Percentiles rank a stretch among this genome's conserved stretches.
Conservation (phyloP, 805 yeast species). For the Candida easanensis region DNA sequence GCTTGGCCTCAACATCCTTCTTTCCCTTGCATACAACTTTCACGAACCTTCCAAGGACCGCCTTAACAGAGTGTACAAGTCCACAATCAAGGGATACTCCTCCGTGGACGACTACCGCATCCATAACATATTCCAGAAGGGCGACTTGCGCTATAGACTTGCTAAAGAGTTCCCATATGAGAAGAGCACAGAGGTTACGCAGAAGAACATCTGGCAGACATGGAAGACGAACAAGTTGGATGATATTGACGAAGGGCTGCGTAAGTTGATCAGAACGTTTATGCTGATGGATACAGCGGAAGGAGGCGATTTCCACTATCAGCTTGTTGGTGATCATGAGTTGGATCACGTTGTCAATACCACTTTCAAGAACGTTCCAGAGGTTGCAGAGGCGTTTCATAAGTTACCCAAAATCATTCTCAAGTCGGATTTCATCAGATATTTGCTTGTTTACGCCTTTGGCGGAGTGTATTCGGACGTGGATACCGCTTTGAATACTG, state of each 20-base stretch:
- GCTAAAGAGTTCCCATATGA: slow-evolving; percentile 17
- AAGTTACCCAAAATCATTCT: slow-evolving; percentile 75
- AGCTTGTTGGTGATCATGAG: slow-evolving; percentile 34
- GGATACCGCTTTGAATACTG: slow-evolving; percentile 54
- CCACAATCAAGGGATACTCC: slow-evolving; percentile 9
- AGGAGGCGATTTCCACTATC: slow-evolving; percentile 10
- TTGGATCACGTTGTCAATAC: slow-evolving; percentile 26
- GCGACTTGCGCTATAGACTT: slow-evolving; percentile 11
- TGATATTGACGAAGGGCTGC: slow-evolving; percentile 11
- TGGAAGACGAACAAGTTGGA: slow-evolving; percentile 36
- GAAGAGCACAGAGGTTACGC: slow-evolving; percentile 24
- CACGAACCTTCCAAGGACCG: slow-evolving; percentile 6
- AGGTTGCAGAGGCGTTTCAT: slow-evolving; percentile 69
- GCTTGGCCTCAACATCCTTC: not conserved
- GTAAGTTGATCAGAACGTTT: slow-evolving; percentile 11
- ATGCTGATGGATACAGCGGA: slow-evolving; percentile 2
- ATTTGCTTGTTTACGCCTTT: slow-evolving; percentile 76
- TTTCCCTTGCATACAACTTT: slow-evolving; percentile 9
- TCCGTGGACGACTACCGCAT: slow-evolving; percentile 15
- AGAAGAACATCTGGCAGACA: slow-evolving; percentile 46
- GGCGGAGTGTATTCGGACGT: slow-evolving; percentile 64
- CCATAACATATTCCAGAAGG: slow-evolving; percentile 7
- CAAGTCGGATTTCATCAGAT: slow-evolving; percentile 91
- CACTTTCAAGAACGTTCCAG: slow-evolving; percentile 53
- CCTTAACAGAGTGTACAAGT: slow-evolving; percentile 2